Evolutionary conservation across 228 moss, liverwort and hornwort species (phyloP).

Genomic region (Sphagnum magellanicum): DNA sequence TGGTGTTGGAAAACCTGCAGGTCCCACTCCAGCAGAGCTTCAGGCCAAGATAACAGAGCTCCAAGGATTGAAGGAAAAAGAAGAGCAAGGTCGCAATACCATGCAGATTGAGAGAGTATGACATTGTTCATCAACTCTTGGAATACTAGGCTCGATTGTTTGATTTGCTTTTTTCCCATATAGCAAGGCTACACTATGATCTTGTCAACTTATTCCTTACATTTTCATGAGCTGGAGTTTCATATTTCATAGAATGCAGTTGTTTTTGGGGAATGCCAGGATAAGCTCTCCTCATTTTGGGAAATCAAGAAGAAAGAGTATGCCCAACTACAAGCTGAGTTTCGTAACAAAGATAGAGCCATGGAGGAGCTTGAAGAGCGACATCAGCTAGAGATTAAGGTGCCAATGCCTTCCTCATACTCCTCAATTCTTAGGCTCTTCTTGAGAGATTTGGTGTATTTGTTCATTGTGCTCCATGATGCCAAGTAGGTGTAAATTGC

Average conservation of each 20-base stretch:
- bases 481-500: too few relatives aligned
- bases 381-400: slow-evolving; percentile 86
- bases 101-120: slow-evolving; percentile 86
- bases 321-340: slow-evolving; percentile 46
- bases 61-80: slow-evolving; percentile 41
- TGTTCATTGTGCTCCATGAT: too few relatives aligned
- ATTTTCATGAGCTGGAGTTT: background rate
- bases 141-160: too few relatives aligned
- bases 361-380: slow-evolving; percentile 80
- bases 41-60: slow-evolving; percentile 51
- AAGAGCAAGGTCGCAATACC: slow-evolving; percentile 54
- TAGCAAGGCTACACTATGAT: too few relatives aligned
- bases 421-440: too few relatives aligned
- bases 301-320: slow-evolving; percentile 87
- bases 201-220: background rate
- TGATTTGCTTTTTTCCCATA: background rate
- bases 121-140: too few relatives aligned
- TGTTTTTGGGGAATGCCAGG: slow-evolving; percentile 19
- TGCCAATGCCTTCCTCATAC: background rate
- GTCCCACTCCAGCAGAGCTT: slow-evolving; percentile 50
- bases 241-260: background rate
- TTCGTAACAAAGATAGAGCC: slow-evolving; percentile 59
- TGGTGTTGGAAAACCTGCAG: slow-evolving; percentile 7
- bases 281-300: slow-evolving; percentile 82
- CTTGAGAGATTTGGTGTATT: too few relatives aligned